Evolutionary conservation across 1,139 yeast species (phyloP).

Genomic region (Kurtzmaniella natalensis): DNA sequence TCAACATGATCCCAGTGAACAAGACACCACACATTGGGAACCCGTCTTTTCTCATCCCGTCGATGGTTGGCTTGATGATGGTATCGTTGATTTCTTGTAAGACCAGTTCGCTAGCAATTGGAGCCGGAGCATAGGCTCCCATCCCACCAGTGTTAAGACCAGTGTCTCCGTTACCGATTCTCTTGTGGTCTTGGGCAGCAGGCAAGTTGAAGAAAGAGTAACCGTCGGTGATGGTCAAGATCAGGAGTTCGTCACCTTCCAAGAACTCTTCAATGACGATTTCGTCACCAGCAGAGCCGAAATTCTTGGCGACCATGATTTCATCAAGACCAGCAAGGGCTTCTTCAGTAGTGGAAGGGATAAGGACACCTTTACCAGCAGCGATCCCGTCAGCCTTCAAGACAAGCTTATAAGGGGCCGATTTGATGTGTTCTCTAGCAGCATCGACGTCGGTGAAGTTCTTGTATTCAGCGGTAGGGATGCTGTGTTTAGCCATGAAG

Average conservation of each 20-base stretch:
- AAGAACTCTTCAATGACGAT: slow-evolving; percentile 94
- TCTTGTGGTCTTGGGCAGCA: slow-evolving; percentile 97
- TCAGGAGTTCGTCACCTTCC: slow-evolving; percentile 95
- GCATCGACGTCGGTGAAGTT: slow-evolving; percentile 73
- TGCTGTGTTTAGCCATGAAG: slow-evolving; percentile 86
- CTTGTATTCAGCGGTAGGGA: slow-evolving; percentile 89
- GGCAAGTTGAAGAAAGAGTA: slow-evolving; percentile 89
- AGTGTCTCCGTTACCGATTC: slow-evolving; percentile 87
- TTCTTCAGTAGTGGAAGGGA: slow-evolving; percentile 81
- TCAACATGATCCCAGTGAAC: slow-evolving; percentile 94
- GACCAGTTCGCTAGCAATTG: slow-evolving; percentile 72
- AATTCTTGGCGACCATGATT: slow-evolving; percentile 85
- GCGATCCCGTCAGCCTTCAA: slow-evolving; percentile 98
- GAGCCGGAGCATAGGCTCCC: slow-evolving; percentile 99
- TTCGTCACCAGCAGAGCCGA: slow-evolving; percentile 93
- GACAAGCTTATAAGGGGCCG: slow-evolving; percentile 73
- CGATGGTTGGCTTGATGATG: slow-evolving; percentile 86
- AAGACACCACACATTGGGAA: slow-evolving; percentile 93
- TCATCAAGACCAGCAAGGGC: slow-evolving; percentile 80
- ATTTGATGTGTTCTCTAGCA: slow-evolving; percentile 67
- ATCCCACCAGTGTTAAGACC: slow-evolving; percentile 99
- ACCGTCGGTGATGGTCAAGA: slow-evolving; percentile 91
- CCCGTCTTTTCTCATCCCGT: slow-evolving; percentile 95
- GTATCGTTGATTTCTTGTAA: slow-evolving; percentile 64
- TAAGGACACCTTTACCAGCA: slow-evolving; percentile 97